Evolutionary conservation across 495 filamentous ascomycete species (phyloP).

Genomic region (Halenospora varia): DNA sequence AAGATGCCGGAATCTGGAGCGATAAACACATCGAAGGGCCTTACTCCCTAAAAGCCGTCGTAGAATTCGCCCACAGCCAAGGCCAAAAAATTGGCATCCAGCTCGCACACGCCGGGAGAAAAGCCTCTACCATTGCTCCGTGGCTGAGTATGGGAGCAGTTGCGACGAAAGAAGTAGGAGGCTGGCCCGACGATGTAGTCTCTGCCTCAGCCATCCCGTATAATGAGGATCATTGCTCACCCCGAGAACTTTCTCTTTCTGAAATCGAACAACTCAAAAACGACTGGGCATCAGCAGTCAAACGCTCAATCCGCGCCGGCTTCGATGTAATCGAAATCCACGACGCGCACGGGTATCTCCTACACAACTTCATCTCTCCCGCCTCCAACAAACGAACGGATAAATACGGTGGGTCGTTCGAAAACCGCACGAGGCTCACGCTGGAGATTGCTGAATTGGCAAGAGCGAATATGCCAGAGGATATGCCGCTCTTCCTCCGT

Average conservation of each 20-base stretch:
- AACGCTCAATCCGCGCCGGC: slow-evolving; percentile 52
- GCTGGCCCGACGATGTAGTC: slow-evolving; percentile 58
- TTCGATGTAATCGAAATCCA: slow-evolving; percentile 51
- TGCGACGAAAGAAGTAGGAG: slow-evolving; percentile 47
- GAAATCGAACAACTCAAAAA: slow-evolving; percentile 56
- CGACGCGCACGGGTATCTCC: slow-evolving; percentile 48
- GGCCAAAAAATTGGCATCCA: slow-evolving; percentile 70
- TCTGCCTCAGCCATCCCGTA: slow-evolving; percentile 53
- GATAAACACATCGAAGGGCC: slow-evolving; percentile 66
- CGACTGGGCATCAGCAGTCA: slow-evolving; percentile 49
- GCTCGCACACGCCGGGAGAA: slow-evolving; percentile 73
- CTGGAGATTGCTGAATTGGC: slow-evolving; percentile 55
- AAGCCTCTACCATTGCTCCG: slow-evolving; percentile 63
- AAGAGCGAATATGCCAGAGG: slow-evolving; percentile 47
- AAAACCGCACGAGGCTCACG: slow-evolving; percentile 55
- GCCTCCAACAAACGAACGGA: slow-evolving; percentile 57
- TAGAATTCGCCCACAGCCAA: slow-evolving; percentile 69
- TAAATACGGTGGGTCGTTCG: slow-evolving; percentile 60
- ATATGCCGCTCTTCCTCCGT: slow-evolving; percentile 51
- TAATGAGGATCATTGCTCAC: slow-evolving; percentile 38
- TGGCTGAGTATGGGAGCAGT: slow-evolving; percentile 50
- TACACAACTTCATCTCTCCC: slow-evolving; percentile 52
- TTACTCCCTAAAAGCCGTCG: slow-evolving; percentile 51
- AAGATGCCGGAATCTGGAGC: slow-evolving; percentile 68
- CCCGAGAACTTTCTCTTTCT: slow-evolving; percentile 48